Base-by-base conservation (phyloP, 1,284 basidiomycete species). In the Rhodotorula sp. region DNA sequence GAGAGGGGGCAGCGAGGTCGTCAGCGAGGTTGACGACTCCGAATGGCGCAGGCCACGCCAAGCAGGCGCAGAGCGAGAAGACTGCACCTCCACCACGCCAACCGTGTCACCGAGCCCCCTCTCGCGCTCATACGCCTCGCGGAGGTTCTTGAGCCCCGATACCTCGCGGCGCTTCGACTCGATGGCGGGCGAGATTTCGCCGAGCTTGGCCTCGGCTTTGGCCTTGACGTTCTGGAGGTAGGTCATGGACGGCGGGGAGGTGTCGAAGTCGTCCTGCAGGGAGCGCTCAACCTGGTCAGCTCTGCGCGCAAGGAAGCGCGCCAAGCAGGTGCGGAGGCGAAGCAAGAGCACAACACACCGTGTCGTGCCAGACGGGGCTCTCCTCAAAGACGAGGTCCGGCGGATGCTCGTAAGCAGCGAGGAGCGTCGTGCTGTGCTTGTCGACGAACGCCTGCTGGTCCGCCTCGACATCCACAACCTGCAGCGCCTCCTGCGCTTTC, bases 11-110 rank as follows among this genome's bases (percentile, higher is more conserved):
- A 17, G 21, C 17, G 44, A 48, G 19, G 21, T 6, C 21, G 46
- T 48, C 29, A 32, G 41, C 69, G 67, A 62, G 61, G 60, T n/a
- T n/a, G n/a, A n/a, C n/a, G n/a, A n/a, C n/a, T n/a, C n/a, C n/a
- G n/a, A n/a, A n/a, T n/a, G n/a, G n/a, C n/a, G n/a, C n/a, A n/a
- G n/a, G n/a, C n/a, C n/a, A n/a, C n/a, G n/a, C n/a, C 44, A 21
- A 44, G 15, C 44, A 44, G 15, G n/a, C n/a, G n/a, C n/a, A 62
- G 29, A 56, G 48, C 36, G 67, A 29, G 65, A 15, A 13, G 7
- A n/a, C 29, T 48, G 82, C 79, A 89, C 89, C 79, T 90, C 88
- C 66, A 87, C 83, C 9, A 88, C 83, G 69, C 89, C 88, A 68
- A 90, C 88, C 21, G 86, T 83, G 71, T 85, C 84, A 25, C 61